Evolutionary conservation across 192 early-diverging fungal species (phyloP), one percentile per base, ranked within the genome.

Genomic region (Backusella parvicylindrica): DNA sequence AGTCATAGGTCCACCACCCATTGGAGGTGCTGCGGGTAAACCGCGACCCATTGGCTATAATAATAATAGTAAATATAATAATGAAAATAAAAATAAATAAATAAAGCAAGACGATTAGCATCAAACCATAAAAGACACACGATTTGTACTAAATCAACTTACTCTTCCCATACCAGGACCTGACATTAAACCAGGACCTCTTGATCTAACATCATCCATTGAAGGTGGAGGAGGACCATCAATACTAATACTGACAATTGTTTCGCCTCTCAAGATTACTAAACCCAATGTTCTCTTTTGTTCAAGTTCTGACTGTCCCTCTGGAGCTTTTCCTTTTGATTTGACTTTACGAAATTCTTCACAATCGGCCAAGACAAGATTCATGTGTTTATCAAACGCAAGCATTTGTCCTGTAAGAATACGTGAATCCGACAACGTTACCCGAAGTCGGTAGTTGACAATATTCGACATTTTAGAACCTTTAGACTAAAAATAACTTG

Each of bases 301-400:
- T 80, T 95, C 92, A 60, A 91, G 88, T 31, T 92, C 88, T 33
- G 82, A 33, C 47, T 85, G 82, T 47, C 82, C 86, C 35, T 85
- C 78, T 32, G 77, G 49, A 23, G 68, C 78, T 71, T 87, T 85
- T 47, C 84, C 89, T 81, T 96, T 96, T n/a, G 88, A 77, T 74
- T 95, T 97, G 70, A 98, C 86, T 70, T 90, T 93, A 53, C 98
- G 90, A 80, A 96, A 97, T 81, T 99, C 98, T 82, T 99, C 94
- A 85, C 95, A 96, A 81, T 99, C 98, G 31, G 95, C 87, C 26
- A 99, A 88, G 21, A 99, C 98, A 65, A 99, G 86, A 78, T 99
- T 99, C 98, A 99, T 99, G 83, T 99, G 95, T 82, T 98, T 97
- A 85, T 99, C 98, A 75, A 99, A 99, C 21, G 98, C 98, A 43